Evolutionary conservation across 441 rosid genomes (phyloP).

Genomic region (Bocquillonia castaneifolia): DNA sequence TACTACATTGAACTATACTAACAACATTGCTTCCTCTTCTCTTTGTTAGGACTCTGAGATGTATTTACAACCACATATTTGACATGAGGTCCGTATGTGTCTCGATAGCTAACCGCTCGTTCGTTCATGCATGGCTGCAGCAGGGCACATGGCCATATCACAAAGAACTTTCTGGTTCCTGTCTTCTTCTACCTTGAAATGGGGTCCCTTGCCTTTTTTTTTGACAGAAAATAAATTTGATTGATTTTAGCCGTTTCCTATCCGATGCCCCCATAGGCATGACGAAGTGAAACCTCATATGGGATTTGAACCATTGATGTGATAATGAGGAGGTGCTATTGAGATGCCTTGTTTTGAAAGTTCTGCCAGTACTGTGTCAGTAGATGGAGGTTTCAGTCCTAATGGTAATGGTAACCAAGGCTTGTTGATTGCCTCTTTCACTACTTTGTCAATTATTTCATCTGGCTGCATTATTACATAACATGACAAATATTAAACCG

Average conservation of each 20-base stretch:
- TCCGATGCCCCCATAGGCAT: conserved; percentile 2
- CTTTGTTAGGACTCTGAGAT: conserved; percentile 12
- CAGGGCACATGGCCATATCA: neutral
- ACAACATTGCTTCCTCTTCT: neutral
- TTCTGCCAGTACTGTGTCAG: conserved; percentile 71
- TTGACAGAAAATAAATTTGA: neutral
- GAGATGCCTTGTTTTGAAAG: conserved; percentile 78
- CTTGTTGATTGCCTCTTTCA: conserved; percentile 83
- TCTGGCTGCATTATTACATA: conserved; percentile 47
- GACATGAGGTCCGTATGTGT: conserved; percentile 35
- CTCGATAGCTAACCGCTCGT: neutral
- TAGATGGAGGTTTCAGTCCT: conserved; percentile 79
- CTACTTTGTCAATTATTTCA: conserved; percentile 67
- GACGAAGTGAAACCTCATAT: conserved; percentile 12
- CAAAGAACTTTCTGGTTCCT: neutral
- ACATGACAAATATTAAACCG: neutral
- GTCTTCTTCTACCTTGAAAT: neutral
- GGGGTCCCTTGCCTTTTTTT: neutral
- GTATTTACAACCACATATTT: conserved; percentile 39
- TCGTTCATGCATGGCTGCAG: neutral
- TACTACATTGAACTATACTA: neutral
- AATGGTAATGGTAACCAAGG: conserved; percentile 91
- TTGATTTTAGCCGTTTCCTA: neutral
- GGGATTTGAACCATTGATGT: conserved; percentile 29
- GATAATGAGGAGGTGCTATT: conserved; percentile 53